These are phyloP conservation scores for Breviolum minutum DNA, from an alignment of 73 alveolate genomes.

Conservation along the genomic window DNA sequence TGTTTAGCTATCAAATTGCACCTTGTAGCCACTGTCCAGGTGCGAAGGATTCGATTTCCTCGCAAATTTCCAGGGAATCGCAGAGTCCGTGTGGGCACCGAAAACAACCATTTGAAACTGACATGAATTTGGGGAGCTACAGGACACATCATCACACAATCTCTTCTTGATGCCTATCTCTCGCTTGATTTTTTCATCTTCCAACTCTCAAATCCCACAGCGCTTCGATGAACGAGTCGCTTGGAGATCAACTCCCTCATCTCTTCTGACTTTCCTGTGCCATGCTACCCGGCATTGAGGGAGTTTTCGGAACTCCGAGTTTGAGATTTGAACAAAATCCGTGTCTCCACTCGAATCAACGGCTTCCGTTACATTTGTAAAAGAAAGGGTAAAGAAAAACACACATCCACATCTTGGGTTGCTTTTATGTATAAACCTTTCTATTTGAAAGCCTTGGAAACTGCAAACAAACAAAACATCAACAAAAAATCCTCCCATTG, in stretches of 20 bases:
- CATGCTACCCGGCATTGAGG: background rate
- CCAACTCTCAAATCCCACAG: background rate
- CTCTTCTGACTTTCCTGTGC: conserved; percentile 3
- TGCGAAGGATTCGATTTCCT: conserved; percentile 1
- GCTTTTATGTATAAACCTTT: background rate
- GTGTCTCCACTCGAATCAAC: too few species aligned
- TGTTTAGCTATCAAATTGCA: background rate
- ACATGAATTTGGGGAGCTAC: too few species aligned
- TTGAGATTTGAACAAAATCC: too few species aligned
- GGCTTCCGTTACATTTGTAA: too few species aligned
- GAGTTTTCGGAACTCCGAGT: too few species aligned
- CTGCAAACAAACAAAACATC: background rate
- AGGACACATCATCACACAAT: too few species aligned
- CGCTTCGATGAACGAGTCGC: background rate
- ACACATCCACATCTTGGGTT: too few species aligned
- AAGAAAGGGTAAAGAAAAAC: too few species aligned
- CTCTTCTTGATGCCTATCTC: background rate
- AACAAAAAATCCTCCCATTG: background rate
- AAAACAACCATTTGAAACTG: too few species aligned
- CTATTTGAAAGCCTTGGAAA: too few species aligned
- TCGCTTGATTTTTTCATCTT: background rate
- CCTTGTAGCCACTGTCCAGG: conserved; percentile 75
- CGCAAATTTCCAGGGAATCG: too few species aligned
- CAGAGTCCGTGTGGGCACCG: too few species aligned
- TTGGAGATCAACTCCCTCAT: conserved; percentile 31